Conservation (phyloP, 257 asterid genomes). For the Rauvolfia tetraphylla region DNA sequence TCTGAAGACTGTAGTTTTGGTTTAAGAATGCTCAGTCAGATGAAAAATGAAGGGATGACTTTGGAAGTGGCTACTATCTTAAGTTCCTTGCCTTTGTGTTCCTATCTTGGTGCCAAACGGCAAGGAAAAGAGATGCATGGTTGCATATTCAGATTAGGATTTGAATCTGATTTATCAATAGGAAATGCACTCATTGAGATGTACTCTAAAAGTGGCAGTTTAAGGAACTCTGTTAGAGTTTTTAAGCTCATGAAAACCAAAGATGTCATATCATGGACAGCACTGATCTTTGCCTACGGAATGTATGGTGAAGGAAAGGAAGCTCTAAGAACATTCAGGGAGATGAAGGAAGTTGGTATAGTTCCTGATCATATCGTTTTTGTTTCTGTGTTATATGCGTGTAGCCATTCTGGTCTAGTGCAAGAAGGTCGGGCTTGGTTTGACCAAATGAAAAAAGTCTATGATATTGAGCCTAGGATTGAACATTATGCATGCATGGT, state of each 20-base stretch:
- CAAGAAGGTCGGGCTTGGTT: slow-evolving; percentile 64
- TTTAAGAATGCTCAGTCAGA: slow-evolving; percentile 59
- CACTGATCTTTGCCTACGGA: slow-evolving; percentile 71
- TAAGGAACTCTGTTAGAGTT: slow-evolving; percentile 44
- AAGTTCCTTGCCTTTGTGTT: slow-evolving; percentile 60
- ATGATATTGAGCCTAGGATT: slow-evolving; percentile 59
- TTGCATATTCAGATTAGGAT: slow-evolving; percentile 52
- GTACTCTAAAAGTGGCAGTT: slow-evolving; percentile 67
- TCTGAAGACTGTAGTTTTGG: slow-evolving; percentile 44
- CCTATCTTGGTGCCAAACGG: slow-evolving; percentile 59
- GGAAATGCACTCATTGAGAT: slow-evolving; percentile 80
- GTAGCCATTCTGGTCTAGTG: slow-evolving; percentile 85
- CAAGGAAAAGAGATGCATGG: slow-evolving; percentile 88
- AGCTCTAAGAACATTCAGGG: slow-evolving; percentile 59
- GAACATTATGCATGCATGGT: slow-evolving; percentile 85
- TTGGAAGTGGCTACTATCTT: slow-evolving; percentile 63
- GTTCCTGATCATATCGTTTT: slow-evolving; percentile 60
- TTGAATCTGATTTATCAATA: slow-evolving; percentile 44
- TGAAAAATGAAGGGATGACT: slow-evolving; percentile 55
- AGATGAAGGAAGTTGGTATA: slow-evolving; percentile 50
- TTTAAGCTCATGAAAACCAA: slow-evolving; percentile 58
- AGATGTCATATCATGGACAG: slow-evolving; percentile 77
- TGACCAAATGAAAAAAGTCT: slow-evolving; percentile 60
- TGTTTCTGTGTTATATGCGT: slow-evolving; percentile 61
- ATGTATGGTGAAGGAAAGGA: slow-evolving; percentile 79